Conservation (phyloP, 2,329 filamentous ascomycete species). For the Colletotrichum sojae region DNA sequence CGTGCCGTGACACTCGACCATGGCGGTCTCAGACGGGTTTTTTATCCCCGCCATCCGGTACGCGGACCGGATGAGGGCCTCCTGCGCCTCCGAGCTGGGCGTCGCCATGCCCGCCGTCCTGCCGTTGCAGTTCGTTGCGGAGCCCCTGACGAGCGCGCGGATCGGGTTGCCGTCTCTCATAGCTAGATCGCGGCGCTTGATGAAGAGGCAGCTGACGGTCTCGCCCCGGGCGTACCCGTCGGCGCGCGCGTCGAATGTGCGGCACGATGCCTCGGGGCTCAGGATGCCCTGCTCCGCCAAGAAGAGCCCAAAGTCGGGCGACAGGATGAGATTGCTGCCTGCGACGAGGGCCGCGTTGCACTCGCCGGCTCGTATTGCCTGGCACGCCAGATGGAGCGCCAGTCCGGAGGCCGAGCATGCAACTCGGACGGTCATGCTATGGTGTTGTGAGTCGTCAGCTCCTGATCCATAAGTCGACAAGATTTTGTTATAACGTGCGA, state of each 20-base stretch:
- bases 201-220: constrained; percentile 53
- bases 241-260: constrained; percentile 55
- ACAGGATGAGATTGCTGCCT: constrained; percentile 49
- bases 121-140: constrained; percentile 53
- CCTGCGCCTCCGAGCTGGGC: constrained; percentile 50
- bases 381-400: constrained; percentile 50
- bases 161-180: constrained; percentile 55
- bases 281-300: constrained; percentile 46
- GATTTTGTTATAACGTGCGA: no score
- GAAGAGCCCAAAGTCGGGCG: constrained; percentile 11
- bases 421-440: constrained; percentile 51
- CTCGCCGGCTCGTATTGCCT: constrained; percentile 46
- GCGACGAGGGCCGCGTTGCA: constrained; percentile 49
- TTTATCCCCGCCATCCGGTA: constrained; percentile 45
- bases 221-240: constrained; percentile 60
- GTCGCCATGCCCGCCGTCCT: constrained; percentile 52
- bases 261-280: constrained; percentile 44
- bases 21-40: constrained; percentile 46
- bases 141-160: constrained; percentile 48
- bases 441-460: background rate
- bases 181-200: constrained; percentile 58
- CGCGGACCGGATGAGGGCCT: constrained; percentile 44
- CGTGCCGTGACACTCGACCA: constrained; percentile 57
- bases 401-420: constrained; percentile 52
- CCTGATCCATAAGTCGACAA: background rate